Percentiles rank a stretch among this genome's conserved stretches.
phyloP scores from a whole-genome alignment of 2,329 filamentous ascomycete genomes.

The Beauveria scarabaeidicola region DNA sequence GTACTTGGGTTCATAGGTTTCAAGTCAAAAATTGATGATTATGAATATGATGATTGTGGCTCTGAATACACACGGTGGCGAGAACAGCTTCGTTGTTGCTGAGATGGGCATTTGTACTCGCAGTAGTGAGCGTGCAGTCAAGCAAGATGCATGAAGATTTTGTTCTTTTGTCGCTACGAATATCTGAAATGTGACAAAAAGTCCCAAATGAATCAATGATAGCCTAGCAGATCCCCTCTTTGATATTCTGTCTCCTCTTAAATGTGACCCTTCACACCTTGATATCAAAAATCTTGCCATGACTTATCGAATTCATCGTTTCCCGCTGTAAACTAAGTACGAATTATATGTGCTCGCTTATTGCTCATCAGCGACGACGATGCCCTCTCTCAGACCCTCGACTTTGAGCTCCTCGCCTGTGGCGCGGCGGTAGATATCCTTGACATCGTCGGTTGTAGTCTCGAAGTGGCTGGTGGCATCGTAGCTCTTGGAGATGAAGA shows the following conservation, averaged over 20 bases:
- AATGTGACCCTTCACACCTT: background rate
- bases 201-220: constrained; percentile 2
- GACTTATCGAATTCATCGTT: constrained; percentile 4
- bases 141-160: background rate
- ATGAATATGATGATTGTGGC: constrained; percentile 1
- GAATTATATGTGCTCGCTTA: constrained; percentile 16
- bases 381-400: constrained; percentile 74
- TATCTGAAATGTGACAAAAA: constrained; percentile 6
- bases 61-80: background rate
- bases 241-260: background rate
- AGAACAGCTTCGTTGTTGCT: background rate
- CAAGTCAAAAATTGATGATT: constrained; percentile 8
- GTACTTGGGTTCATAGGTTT: background rate
- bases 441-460: constrained; percentile 82
- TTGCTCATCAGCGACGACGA: constrained; percentile 63
- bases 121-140: too few relatives aligned
- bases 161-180: background rate
- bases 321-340: background rate
- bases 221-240: background rate
- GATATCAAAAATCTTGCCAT: background rate
- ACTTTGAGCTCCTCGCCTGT: constrained; percentile 81
- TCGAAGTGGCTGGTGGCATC: constrained; percentile 98
- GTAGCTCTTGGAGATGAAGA: constrained; percentile 98
- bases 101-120: too few relatives aligned
- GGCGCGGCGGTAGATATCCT: constrained; percentile 81